Base-by-base conservation (phyloP, 768 basidiomycete species). In the Boletus sp. region DNA sequence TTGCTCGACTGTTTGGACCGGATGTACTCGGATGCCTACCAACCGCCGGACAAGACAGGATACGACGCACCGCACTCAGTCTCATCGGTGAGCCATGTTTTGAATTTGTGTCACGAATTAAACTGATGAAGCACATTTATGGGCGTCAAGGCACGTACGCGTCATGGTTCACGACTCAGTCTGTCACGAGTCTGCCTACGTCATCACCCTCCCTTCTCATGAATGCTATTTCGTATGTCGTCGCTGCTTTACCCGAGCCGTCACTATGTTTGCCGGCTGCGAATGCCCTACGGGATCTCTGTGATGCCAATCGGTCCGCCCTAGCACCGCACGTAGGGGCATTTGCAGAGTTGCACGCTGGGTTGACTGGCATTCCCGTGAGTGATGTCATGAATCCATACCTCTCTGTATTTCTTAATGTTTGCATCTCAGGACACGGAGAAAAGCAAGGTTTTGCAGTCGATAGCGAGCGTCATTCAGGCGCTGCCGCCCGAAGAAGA, bases 381-480 rank as follows among this genome's bases (percentile, higher is more conserved):
- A 56, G 86, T 74, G 12, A 36, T 28, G 30, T 24, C 2, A 32
- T 54, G 24, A 5, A 35, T 35, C 8, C 7, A 1, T 28, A 3
- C 6, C 20, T 36, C 11, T 15, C 7, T 11, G 3, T 56, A 17
- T 17, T 58, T 24, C 48, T 67, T 44, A 54, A 33, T 20, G 28
- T 28, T n/a, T 1, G 30, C 18, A 29, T 37, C 4, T 3, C 62
- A 90, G 87, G 90, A 92, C 63, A 84, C 86, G 20, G 94, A 96
- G 71, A 90, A 90, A 73, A 83, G 85, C 62, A 97, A 95, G 72
- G 91, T 97, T 1, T 76, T 97, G 45, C 90, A 97, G 68, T 92
- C 90, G 0, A 95, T 98, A 50, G 86, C 92, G 2, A 96, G 94
- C 60, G 92, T 98, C 4, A 90, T 97, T 33, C 92, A 97, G 65